Evolutionary conservation across 805 yeast genomes (phyloP).

Genomic region (Kockiozyma suomiensis): DNA sequence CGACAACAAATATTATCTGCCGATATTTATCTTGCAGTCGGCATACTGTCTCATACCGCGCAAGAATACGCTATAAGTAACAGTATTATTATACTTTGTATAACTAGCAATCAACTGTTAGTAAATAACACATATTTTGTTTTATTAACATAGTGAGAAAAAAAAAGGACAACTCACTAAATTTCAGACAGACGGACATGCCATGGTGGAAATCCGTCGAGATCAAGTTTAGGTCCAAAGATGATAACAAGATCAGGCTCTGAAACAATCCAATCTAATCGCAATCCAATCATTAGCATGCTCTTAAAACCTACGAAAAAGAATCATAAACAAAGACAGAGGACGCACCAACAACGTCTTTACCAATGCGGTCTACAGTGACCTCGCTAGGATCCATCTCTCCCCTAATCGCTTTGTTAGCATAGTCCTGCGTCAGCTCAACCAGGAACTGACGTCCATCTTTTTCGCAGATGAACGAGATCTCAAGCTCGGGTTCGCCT

Average conservation of each 20-base stretch:
- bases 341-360: conserved; percentile 47
- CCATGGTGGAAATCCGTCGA: conserved; percentile 98
- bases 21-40: conserved; percentile 82
- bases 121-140: no score
- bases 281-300: not conserved
- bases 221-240: conserved; percentile 83
- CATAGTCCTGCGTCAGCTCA: conserved; percentile 81
- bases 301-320: no score
- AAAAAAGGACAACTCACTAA: conserved; percentile 40
- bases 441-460: conserved; percentile 93
- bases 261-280: conserved; percentile 73
- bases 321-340: not conserved
- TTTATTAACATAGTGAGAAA: not conserved
- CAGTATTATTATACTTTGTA: conserved; percentile 30
- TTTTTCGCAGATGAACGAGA: conserved; percentile 66
- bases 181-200: conserved; percentile 88
- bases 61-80: conserved; percentile 52
- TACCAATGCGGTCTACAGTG: conserved; percentile 71
- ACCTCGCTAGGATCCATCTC: conserved; percentile 68
- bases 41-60: conserved; percentile 57
- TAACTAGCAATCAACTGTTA: conserved; percentile 6
- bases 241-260: conserved; percentile 89
- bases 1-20: conserved; percentile 53
- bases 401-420: conserved; percentile 63
- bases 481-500: conserved; percentile 51